Conservation (phyloP, 73 alveolate genomes). For the Uronychia setigera region DNA sequence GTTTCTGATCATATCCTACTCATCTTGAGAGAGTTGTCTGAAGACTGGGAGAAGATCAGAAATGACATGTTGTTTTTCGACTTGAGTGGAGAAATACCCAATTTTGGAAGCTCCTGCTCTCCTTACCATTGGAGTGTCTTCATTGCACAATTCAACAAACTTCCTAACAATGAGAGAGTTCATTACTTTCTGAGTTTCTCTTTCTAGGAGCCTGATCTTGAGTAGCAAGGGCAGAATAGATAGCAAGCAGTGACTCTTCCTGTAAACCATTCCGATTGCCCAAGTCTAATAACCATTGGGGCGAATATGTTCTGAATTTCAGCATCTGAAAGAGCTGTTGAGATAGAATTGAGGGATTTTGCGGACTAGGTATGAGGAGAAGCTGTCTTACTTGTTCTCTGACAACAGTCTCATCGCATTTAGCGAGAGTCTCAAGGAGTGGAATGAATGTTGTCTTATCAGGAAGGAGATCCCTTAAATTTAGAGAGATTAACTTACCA, state of each 20-base stretch:
- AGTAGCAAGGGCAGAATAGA: constrained; percentile 90
- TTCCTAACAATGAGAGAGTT: constrained; percentile 35
- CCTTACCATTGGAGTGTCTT: constrained; percentile 98
- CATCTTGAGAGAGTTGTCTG: constrained; percentile 91
- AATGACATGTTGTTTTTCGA: constrained; percentile 90
- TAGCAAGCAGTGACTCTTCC: constrained; percentile 96
- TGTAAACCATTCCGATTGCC: constrained; percentile 93
- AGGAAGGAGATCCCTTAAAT: constrained; percentile 40
- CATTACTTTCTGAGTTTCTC: constrained; percentile 87
- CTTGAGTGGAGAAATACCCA: constrained; percentile 90
- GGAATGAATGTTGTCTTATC: constrained; percentile 50
- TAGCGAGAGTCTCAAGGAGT: constrained; percentile 66
- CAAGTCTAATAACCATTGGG: constrained; percentile 82
- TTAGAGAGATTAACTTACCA: constrained; percentile 24
- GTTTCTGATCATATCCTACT: constrained; percentile 95
- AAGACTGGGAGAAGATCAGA: constrained; percentile 90
- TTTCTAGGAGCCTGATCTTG: constrained; percentile 89
- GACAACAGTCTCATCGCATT: constrained; percentile 75
- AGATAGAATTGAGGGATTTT: constrained; percentile 65
- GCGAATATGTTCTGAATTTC: constrained; percentile 76
- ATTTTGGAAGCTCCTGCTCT: constrained; percentile 96
- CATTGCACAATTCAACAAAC: constrained; percentile 95
- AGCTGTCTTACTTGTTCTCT: constrained; percentile 53
- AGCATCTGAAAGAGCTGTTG: constrained; percentile 71
- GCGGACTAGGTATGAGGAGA: constrained; percentile 54